These are phyloP conservation scores for Melaleuca alternifolia DNA, from an alignment of 345 rosid species.

Conservation along the genomic window DNA sequence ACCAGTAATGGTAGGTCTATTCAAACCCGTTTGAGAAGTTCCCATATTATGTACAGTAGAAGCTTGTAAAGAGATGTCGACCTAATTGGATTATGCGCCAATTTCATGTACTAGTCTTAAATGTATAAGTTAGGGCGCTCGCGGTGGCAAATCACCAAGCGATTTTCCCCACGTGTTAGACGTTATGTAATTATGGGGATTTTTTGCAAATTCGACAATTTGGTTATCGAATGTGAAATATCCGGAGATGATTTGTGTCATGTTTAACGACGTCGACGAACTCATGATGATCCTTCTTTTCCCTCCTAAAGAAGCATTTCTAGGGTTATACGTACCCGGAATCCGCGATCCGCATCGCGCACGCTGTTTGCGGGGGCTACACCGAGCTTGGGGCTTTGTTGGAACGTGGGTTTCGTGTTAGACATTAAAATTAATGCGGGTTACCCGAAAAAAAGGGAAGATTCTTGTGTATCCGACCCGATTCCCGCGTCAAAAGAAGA, in stretches of 20 bases:
- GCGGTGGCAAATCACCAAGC: background rate
- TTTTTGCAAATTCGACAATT: background rate
- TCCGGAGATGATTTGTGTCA: background rate
- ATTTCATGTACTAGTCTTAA: background rate
- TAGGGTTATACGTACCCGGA: background rate
- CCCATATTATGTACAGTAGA: background rate
- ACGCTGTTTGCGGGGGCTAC: background rate
- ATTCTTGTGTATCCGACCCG: background rate
- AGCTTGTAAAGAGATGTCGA: background rate
- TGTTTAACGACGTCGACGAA: too few relatives aligned
- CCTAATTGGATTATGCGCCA: background rate
- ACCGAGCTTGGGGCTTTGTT: background rate
- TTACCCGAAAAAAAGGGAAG: conserved; percentile 13
- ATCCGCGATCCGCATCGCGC: background rate
- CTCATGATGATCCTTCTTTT: too few relatives aligned
- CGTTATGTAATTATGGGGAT: background rate
- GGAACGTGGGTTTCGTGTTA: background rate
- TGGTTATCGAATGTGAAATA: background rate
- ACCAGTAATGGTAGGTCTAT: background rate
- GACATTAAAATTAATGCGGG: background rate
- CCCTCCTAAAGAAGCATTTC: background rate
- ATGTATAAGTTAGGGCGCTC: background rate
- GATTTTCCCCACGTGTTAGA: background rate
- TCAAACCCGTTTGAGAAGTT: background rate
- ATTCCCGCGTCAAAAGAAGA: background rate